A percentile compares a stretch with the other conserved stretches of the same genome.
Evolutionary conservation across 2,329 filamentous ascomycete genomes (phyloP).

Genomic region (Trichothecium sympodiale): DNA sequence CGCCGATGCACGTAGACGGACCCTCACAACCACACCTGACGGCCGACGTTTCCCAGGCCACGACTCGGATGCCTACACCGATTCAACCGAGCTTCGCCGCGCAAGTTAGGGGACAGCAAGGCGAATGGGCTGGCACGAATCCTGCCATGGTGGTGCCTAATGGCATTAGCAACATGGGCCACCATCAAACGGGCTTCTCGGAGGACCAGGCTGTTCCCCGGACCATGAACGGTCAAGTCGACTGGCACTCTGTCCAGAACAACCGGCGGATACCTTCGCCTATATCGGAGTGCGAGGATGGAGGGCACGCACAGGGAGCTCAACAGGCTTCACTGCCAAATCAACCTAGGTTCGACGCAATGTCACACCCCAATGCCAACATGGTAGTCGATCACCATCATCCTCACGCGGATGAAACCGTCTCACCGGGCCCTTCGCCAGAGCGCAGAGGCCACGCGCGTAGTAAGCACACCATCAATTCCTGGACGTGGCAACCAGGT

Average conservation of each 20-base stretch:
- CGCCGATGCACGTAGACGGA: slow-evolving; percentile 10
- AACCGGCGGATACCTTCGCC: slow-evolving; percentile 46
- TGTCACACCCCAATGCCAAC: slow-evolving; percentile 27
- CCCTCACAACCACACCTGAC: background rate
- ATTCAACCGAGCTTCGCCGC: slow-evolving; percentile 47
- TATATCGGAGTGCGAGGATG: slow-evolving; percentile 46
- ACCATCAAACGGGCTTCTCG: slow-evolving; percentile 26
- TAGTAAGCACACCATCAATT: slow-evolving; percentile 48
- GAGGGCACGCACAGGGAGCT: slow-evolving; percentile 21
- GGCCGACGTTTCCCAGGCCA: slow-evolving; percentile 9
- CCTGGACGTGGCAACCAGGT: slow-evolving; percentile 49
- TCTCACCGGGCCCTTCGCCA: slow-evolving; percentile 32
- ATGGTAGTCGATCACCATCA: slow-evolving; percentile 22
- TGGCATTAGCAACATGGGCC: slow-evolving; percentile 16
- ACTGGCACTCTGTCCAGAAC: slow-evolving; percentile 43
- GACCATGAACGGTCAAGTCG: slow-evolving; percentile 29
- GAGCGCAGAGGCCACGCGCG: slow-evolving; percentile 44
- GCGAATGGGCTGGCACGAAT: slow-evolving; percentile 22
- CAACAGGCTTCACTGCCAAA: slow-evolving; percentile 8
- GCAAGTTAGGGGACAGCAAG: slow-evolving; percentile 41
- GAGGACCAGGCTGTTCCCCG: slow-evolving; percentile 36
- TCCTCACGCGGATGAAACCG: slow-evolving; percentile 15
- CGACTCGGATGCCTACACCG: slow-evolving; percentile 44
- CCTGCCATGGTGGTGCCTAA: slow-evolving; percentile 2
- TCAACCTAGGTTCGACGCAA: slow-evolving; percentile 8